Conservation (phyloP, 257 asterid species). For the Solanum arcanum region DNA sequence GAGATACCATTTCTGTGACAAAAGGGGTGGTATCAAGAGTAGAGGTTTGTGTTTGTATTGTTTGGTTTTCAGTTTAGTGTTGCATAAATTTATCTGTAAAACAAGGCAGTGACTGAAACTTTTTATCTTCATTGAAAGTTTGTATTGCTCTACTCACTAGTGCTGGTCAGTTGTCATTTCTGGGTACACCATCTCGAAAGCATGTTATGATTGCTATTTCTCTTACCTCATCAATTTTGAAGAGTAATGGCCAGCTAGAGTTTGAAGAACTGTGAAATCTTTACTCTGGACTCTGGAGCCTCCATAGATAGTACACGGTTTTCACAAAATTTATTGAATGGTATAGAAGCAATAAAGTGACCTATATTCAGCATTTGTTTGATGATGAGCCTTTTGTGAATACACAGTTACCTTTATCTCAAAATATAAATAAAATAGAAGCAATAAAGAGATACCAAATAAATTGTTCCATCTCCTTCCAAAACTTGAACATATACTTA, state of each 20-base stretch:
- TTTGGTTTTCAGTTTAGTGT: not conserved
- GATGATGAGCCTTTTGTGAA: not conserved
- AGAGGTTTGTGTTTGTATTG: slow-evolving; percentile 56
- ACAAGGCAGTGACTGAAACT: not conserved
- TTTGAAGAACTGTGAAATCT: not conserved
- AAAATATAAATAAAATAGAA: not conserved
- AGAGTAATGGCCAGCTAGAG: not conserved
- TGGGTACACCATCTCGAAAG: not conserved
- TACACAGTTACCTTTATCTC: not conserved
- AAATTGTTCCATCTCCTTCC: not conserved
- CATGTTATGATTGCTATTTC: not conserved
- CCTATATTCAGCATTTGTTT: not conserved
- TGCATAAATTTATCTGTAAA: not conserved
- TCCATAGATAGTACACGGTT: not conserved
- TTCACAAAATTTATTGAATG: not conserved
- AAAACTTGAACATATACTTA: not conserved
- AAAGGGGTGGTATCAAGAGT: slow-evolving; percentile 98
- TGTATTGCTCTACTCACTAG: not conserved
- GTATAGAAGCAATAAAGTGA: not conserved
- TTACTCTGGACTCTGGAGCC: not conserved
- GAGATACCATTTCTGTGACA: slow-evolving; percentile 95
- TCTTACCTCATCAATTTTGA: not conserved
- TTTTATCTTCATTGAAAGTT: not conserved
- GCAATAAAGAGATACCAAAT: not conserved
- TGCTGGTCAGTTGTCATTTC: not conserved